Evolutionary conservation across 2,329 filamentous ascomycete genomes (phyloP), one percentile per base, ranked within the genome.

Genomic region (Colletotrichum cereale): DNA sequence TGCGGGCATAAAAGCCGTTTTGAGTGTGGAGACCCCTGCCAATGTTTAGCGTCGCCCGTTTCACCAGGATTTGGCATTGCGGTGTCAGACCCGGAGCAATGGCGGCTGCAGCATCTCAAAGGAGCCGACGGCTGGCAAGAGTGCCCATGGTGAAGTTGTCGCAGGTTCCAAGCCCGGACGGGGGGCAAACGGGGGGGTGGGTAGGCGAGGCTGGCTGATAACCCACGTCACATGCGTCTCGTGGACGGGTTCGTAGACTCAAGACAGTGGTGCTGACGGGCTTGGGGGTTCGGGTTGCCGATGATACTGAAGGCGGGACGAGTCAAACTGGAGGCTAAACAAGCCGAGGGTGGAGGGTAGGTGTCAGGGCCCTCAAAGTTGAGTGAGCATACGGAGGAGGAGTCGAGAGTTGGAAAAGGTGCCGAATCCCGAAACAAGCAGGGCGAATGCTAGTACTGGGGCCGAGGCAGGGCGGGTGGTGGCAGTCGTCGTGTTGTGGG

Each of bases 261-360:
- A 26, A 58, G 58, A 61, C 24, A 60, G 31, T 29, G 36, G 31
- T 29, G 36, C 50, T 58, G 65, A 47, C 36, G 64, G 52, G 64
- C 52, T 57, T 62, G 56, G 31, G 42, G 26, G 38, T 67, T 50
- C 58, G 55, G 58, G 50, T 40, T 29, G 58, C 34, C 65, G 68
- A 71, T 71, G 65, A 71, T 68, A 71, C 68, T 58, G 36, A 53
- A 63, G 44, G 68, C 67, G 68, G 68, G 60, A 71, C 68, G 48
- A 68, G 68, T 50, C 47, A 44, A 47, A 58, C 52, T 60, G 26
- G 58, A 65, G 65, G 40, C 57, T 44, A 62, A 47, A 40, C 44
- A 62, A 62, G 26, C 42, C 53, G 52, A 60, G 58, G 24, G 12
- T 38, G 31, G 38, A 40, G 21, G 21, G 48, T 21, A 21, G 48